Conservation (phyloP, 768 basidiomycete species). For the Suillus ampliporus region DNA sequence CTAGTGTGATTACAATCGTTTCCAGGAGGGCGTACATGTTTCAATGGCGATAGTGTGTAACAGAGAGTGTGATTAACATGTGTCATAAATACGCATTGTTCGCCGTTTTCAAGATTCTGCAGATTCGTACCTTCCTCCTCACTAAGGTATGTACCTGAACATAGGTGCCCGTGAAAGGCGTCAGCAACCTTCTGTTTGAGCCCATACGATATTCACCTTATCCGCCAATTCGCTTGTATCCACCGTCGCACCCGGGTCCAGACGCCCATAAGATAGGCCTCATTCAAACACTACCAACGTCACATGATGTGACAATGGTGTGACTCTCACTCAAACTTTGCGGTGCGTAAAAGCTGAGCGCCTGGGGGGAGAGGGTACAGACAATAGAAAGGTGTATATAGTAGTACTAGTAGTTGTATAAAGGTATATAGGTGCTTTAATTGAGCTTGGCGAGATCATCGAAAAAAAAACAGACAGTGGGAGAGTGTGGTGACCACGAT, state of each 20-base stretch:
- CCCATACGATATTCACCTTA: constrained; percentile 46
- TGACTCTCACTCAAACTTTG: too few relatives aligned
- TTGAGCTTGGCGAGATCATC: not conserved
- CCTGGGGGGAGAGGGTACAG: too few relatives aligned
- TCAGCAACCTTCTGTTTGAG: not conserved
- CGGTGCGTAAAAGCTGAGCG: too few relatives aligned
- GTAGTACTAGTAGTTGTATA: too few relatives aligned
- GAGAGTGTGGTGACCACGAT: constrained; percentile 19
- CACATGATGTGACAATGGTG: too few relatives aligned
- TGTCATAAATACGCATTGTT: not conserved
- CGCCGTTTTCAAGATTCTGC: not conserved
- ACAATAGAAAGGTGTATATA: too few relatives aligned
- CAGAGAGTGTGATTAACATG: not conserved
- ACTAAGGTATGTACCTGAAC: constrained; percentile 19
- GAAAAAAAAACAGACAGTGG: constrained; percentile 8
- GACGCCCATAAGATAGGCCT: too few relatives aligned
- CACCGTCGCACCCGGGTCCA: constrained; percentile 50
- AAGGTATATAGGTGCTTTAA: too few relatives aligned
- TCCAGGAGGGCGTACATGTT: not conserved
- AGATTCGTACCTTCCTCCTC: not conserved
- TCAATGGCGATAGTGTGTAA: not conserved
- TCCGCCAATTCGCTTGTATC: constrained; percentile 73
- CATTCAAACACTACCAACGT: too few relatives aligned
- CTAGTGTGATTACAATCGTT: not conserved
- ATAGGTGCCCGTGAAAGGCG: constrained; percentile 13